These are phyloP conservation scores for Phytophthora idaei DNA, from an alignment of 352 stramenopile genomes.

Conservation along the genomic window DNA sequence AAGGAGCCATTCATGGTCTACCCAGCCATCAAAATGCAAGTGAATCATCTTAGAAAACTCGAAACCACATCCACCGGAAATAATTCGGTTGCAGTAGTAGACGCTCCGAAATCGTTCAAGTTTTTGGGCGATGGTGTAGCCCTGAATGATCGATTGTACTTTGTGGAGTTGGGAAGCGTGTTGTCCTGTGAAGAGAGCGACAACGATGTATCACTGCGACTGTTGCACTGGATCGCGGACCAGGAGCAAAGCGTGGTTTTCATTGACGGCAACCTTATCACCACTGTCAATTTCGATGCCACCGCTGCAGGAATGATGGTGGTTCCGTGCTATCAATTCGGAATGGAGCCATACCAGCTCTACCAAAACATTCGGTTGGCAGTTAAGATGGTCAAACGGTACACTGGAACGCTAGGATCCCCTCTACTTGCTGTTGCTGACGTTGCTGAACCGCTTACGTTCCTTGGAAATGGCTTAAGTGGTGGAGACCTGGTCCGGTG, in stretches of 20 bases:
- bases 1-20: conserved; percentile 69
- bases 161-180: conserved; percentile 45
- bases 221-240: conserved; percentile 39
- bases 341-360: conserved; percentile 59
- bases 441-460: conserved; percentile 65
- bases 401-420: conserved; percentile 48
- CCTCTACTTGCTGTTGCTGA: conserved; percentile 56
- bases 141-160: conserved; percentile 67
- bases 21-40: conserved; percentile 43
- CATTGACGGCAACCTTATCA: conserved; percentile 26
- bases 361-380: conserved; percentile 51
- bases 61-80: conserved; percentile 31
- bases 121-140: conserved; percentile 57
- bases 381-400: conserved; percentile 62
- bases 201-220: conserved; percentile 32
- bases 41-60: conserved; percentile 50
- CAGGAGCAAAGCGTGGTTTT: conserved; percentile 50
- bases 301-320: conserved; percentile 42
- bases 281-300: conserved; percentile 46
- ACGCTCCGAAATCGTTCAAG: conserved; percentile 54
- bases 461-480: conserved; percentile 51
- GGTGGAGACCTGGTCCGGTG: conserved; percentile 59
- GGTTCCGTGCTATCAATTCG: conserved; percentile 67
- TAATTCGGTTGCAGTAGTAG: conserved; percentile 53
- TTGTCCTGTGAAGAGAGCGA: conserved; percentile 46